Base-by-base conservation (phyloP, 257 asterid genomes). In the Orobanche coerulescens region DNA sequence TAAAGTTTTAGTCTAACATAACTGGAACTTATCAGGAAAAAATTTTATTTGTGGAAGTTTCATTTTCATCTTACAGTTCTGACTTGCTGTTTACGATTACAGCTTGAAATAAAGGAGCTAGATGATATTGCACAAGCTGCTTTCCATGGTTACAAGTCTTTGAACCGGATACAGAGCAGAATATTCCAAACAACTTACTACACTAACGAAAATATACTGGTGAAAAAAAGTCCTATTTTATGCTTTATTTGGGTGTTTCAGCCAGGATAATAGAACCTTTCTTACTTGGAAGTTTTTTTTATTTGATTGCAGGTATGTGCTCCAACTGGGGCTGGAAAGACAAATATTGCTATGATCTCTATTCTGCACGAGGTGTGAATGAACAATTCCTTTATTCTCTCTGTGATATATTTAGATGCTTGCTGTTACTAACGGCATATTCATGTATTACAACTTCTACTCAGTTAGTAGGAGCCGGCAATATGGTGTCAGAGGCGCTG, bases 281-380 rank as follows among this genome's bases (percentile, higher is more conserved):
- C 30, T 60, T 44, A n/a, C 15, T 64, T 64, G 49, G 28, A 71
- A 56, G 55, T 67, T 57, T 69, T 55, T 53, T 71, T 72, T 16
- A 61, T 76, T 68, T 62, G 30, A 57, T 71, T 70, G 62, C 75
- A 92, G 96, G 98, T 92, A 63, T 92, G 98, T 78, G 98, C 98
- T 18, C 98, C 98, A 49, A 92, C 98, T 57, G 98, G 96, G 51
- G 98, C 98, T 71, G 98, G 98, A 34, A 92, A 92, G 77, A 92
- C 98, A 58, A 92, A 92, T 65, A 92, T 92, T 65, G 98, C 98
- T 33, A 88, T 92, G 98, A 79, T 92, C 62, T 65, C 98, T 70
- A 71, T 92, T 73, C 79, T 92, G 50, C 96, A 88, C 6, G 98
- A 92, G 95, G 98, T 88, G 65, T 72, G 70, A 42, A 63, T 28